Evolutionary conservation across 495 filamentous ascomycete species (phyloP).

Genomic region (Penicillium turbatum): DNA sequence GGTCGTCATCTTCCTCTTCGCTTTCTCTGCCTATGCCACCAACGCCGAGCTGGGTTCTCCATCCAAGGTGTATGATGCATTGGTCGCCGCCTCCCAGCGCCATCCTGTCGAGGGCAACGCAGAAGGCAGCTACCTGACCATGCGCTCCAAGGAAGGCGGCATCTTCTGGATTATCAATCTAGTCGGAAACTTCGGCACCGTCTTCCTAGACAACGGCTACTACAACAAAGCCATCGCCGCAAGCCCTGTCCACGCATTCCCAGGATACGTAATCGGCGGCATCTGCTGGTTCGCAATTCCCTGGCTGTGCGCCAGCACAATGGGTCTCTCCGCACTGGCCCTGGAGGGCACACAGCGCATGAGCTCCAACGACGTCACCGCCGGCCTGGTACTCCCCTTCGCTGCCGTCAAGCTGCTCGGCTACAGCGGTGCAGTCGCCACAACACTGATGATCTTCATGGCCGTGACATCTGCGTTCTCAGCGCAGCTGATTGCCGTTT

Average conservation of each 20-base stretch:
- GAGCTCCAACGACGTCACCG: constrained; percentile 68
- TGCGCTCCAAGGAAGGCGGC: constrained; percentile 79
- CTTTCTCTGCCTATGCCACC: constrained; percentile 80
- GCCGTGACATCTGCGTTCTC: constrained; percentile 90
- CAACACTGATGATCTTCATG: constrained; percentile 90
- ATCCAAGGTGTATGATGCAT: constrained; percentile 71
- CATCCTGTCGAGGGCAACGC: constrained; percentile 86
- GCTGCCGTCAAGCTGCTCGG: constrained; percentile 87
- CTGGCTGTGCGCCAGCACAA: constrained; percentile 87
- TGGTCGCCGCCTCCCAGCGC: constrained; percentile 61
- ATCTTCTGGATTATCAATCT: constrained; percentile 98
- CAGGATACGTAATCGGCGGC: constrained; percentile 88
- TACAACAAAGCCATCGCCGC: constrained; percentile 97
- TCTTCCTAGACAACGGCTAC: constrained; percentile 78
- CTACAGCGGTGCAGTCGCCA: constrained; percentile 78
- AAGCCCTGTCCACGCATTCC: constrained; percentile 80
- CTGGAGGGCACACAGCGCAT: constrained; percentile 73
- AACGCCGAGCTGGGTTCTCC: constrained; percentile 75
- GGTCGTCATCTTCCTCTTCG: constrained; percentile 86
- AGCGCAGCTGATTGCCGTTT: constrained; percentile 87
- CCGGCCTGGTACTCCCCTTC: constrained; percentile 83
- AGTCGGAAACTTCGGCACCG: constrained; percentile 62
- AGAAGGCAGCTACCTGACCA: constrained; percentile 82
- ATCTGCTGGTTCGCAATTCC: constrained; percentile 95
- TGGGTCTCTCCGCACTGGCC: constrained; percentile 86